Conservation (phyloP, 192 early-diverging fungal genomes). For the Spizellomyces punctatus region DNA sequence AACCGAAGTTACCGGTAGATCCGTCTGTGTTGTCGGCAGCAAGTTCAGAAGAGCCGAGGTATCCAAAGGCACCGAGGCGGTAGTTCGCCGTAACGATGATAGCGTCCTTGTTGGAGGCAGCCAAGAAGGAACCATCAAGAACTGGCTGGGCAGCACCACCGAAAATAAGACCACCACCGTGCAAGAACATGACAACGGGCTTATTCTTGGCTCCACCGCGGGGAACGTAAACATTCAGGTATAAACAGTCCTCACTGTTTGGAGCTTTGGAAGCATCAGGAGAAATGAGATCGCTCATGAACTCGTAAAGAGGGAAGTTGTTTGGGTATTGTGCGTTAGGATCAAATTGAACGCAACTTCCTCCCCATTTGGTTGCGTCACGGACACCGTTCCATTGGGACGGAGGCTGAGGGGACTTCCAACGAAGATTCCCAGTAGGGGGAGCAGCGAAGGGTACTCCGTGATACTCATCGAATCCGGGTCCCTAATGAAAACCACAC, state of each 20-base stretch:
- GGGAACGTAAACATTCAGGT: constrained; percentile 32
- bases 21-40: neutral
- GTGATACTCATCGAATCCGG: neutral
- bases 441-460: constrained; percentile 26
- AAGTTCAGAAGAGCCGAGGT: constrained; percentile 14
- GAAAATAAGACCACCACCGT: constrained; percentile 36
- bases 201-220: neutral
- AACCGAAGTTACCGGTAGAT: constrained; percentile 33
- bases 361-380: neutral
- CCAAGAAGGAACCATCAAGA: constrained; percentile 3
- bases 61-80: constrained; percentile 42
- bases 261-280: neutral
- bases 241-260: constrained; percentile 37
- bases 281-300: constrained; percentile 3
- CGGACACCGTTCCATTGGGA: neutral
- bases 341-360: neutral
- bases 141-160: constrained; percentile 18
- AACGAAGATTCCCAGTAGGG: constrained; percentile 16
- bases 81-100: constrained; percentile 45
- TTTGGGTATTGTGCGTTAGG: neutral
- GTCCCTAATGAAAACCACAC: neutral
- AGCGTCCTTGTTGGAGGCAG: constrained; percentile 7
- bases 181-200: constrained; percentile 37
- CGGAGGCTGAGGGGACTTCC: constrained; percentile 3
- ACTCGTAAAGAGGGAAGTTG: constrained; percentile 7